These are phyloP conservation scores for Cladosporium cucumerinum DNA, from an alignment of 2,329 filamentous ascomycete genomes.

Conservation along the genomic window DNA sequence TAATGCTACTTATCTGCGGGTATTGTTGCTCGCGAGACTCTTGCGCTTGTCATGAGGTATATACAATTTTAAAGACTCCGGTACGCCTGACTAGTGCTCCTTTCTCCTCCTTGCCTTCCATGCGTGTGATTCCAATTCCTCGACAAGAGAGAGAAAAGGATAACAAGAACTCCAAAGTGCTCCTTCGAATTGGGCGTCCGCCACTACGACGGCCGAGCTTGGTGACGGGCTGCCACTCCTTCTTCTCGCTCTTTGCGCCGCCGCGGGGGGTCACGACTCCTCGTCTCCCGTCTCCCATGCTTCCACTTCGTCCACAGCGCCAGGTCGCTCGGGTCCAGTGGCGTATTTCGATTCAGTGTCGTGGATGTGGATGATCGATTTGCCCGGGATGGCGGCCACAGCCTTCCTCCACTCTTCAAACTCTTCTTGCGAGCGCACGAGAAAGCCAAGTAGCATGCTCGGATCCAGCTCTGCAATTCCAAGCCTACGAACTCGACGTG, in stretches of 20 bases:
- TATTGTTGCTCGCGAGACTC: background rate
- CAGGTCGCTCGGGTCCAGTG: conserved; percentile 58
- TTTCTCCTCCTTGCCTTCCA: background rate
- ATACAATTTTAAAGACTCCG: background rate
- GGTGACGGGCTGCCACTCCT: conserved; percentile 99
- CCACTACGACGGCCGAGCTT: conserved; percentile 84
- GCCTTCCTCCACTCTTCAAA: conserved; percentile 76
- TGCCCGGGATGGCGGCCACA: conserved; percentile 47
- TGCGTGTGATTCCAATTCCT: background rate
- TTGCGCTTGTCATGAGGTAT: background rate
- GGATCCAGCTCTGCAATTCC: conserved; percentile 93
- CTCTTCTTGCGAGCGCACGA: conserved; percentile 78
- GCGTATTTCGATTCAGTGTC: conserved; percentile 59
- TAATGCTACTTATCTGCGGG: background rate
- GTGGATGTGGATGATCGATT: conserved; percentile 75
- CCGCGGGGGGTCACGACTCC: conserved; percentile 42
- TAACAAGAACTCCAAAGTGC: background rate
- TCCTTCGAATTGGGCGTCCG: background rate
- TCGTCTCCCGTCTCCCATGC: conserved; percentile 62
- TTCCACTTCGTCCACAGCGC: conserved; percentile 86
- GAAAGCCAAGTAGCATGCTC: conserved; percentile 93
- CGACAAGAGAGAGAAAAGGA: background rate
- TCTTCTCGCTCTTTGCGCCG: conserved; percentile 84
- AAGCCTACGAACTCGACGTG: conserved; percentile 74
- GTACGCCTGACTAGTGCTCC: background rate